Evolutionary conservation across 805 yeast species (phyloP), one percentile per base, ranked within the genome.

Genomic region (Candida namnaoensis): DNA sequence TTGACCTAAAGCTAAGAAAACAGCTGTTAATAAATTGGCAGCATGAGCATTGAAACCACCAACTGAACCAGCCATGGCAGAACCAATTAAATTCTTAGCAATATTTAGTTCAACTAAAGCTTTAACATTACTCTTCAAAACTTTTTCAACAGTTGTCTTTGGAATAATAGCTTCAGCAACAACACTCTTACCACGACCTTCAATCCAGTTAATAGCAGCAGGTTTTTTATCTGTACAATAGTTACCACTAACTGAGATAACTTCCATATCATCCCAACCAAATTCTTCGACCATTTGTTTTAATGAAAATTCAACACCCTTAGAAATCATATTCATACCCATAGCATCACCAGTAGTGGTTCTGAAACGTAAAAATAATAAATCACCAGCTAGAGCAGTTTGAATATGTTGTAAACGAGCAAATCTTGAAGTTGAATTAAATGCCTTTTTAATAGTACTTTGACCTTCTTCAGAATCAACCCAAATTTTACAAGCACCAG

Each of bases 311-410:
- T 93, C 99, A 37, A 88, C 96, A 63, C 99, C 99, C 66, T 93
- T 93, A 27, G 98, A 91, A 47, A 93, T 93, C 99, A 93, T 93
- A 62, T 93, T 93, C 99, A 93, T 93, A 49, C 99, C 99, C 99
- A 93, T 93, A 15, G 99, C 99, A 69, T 93, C 99, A 64, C 99
- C 99, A 15, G 99, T 93, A 34, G 96, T 88, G n/a, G 99, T 95
- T 61, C 90, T 80, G 71, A 93, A 93, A 57, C 99, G 80, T 53
- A 93, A 82, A 56, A 77, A 93, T 53, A 93, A 71, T 52, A 84
- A 71, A 38, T 83, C 83, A 28, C 99, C 99, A 14, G 99, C 99
- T 62, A 91, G 70, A 3, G 98, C 95, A 14, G 97, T 88, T 62
- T 88, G 85, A 49, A 91, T 71, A 52, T 84, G 84, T 63, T 86